Conservation (phyloP, 23 red algal genomes). For the Cyanidium caldarium region DNA sequence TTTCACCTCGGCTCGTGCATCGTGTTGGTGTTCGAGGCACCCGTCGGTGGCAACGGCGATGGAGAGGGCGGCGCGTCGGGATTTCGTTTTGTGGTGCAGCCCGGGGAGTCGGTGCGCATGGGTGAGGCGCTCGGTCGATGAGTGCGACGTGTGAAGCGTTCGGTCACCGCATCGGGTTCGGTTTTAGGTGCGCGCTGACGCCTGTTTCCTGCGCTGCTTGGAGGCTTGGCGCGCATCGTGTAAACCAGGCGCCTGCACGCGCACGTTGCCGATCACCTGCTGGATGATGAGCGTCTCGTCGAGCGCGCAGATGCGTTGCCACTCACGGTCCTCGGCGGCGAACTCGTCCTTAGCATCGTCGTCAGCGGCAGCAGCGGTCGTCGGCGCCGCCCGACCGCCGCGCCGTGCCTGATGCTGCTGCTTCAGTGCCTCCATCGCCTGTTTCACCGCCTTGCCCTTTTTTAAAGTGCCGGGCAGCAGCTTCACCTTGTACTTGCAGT, state of each 20-base stretch:
- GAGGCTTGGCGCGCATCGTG: too few relatives aligned
- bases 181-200: too few relatives aligned
- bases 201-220: too few relatives aligned
- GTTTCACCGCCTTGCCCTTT: conserved; percentile 63
- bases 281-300: conserved; percentile 5
- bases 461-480: conserved; percentile 75
- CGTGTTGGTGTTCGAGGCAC: neutral
- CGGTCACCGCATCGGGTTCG: too few relatives aligned
- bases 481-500: conserved; percentile 81
- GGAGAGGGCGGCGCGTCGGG: too few relatives aligned
- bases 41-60: neutral
- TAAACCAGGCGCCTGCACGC: conserved; percentile 13
- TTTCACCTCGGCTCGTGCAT: neutral
- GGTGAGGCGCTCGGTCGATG: neutral
- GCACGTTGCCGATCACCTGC: conserved; percentile 21
- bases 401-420: neutral
- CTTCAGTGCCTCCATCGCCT: neutral
- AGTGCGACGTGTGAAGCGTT: too few relatives aligned
- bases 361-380: neutral
- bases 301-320: conserved; percentile 1
- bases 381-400: neutral
- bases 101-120: neutral
- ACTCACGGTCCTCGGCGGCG: neutral
- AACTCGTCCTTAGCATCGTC: neutral
- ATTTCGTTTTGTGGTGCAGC: neutral